Percentiles rank a stretch among this genome's conserved stretches.
Evolutionary conservation across 805 yeast species (phyloP).

Genomic region (Schwanniomyces vanrijiae): DNA sequence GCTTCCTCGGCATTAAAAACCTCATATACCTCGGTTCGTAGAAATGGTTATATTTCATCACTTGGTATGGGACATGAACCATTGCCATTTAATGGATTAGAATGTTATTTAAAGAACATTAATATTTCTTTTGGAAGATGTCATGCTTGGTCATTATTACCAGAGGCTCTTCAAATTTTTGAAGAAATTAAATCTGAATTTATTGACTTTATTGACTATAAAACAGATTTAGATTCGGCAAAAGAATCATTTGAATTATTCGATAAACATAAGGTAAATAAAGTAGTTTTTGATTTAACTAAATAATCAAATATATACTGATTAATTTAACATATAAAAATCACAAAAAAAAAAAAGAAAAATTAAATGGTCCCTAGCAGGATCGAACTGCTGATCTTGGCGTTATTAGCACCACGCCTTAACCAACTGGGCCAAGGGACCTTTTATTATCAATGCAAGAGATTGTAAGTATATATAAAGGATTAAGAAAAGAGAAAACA

Average conservation of each 20-base stretch:
- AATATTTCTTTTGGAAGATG: slow-evolving; percentile 64
- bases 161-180: slow-evolving; percentile 51
- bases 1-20: slow-evolving; percentile 48
- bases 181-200: slow-evolving; percentile 44
- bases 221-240: slow-evolving; percentile 45
- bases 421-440: slow-evolving; percentile 58
- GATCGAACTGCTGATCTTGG: slow-evolving; percentile 84
- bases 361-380: slow-evolving; percentile 71
- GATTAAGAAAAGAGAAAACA: too few relatives aligned
- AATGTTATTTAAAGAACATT: slow-evolving; percentile 57
- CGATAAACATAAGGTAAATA: slow-evolving; percentile 53
- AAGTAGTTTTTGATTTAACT: slow-evolving; percentile 46
- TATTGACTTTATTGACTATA: slow-evolving; percentile 51
- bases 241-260: slow-evolving; percentile 49
- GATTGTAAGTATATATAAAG: too few relatives aligned
- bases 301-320: not conserved
- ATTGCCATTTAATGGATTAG: slow-evolving; percentile 56
- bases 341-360: not conserved
- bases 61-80: slow-evolving; percentile 62
- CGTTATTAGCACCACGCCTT: slow-evolving; percentile 56
- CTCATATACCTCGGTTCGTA: slow-evolving; percentile 54
- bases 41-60: slow-evolving; percentile 57
- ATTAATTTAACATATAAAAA: not conserved
- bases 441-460: slow-evolving; percentile 8
- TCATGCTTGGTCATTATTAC: slow-evolving; percentile 57